A percentile compares a stretch with the other conserved stretches of the same genome.
Conservation (phyloP, 225 moss, liverwort and hornwort species). For the Ulota crispa region DNA sequence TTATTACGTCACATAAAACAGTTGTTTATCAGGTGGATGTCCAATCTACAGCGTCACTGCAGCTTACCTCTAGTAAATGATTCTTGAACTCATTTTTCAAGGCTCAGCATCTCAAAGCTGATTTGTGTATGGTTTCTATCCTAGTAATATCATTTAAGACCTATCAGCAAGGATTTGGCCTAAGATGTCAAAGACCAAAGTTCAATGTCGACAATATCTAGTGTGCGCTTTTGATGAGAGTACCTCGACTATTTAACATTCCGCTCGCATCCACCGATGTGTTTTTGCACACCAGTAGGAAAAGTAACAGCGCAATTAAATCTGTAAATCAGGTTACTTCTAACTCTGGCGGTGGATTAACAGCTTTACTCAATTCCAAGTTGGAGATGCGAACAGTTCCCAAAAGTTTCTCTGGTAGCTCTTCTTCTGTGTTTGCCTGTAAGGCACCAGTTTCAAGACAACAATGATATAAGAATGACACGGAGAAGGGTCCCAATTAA, state of each 20-base stretch:
- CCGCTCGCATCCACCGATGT: not conserved
- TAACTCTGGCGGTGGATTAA: constrained; percentile 45
- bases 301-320: not conserved
- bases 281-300: constrained; percentile 3
- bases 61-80: not conserved
- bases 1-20: not conserved
- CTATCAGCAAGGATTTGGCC: constrained; percentile 5
- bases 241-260: constrained; percentile 19
- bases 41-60: constrained; percentile 15
- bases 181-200: not conserved
- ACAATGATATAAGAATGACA: not conserved
- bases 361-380: constrained; percentile 75
- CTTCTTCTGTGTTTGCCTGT: constrained; percentile 93
- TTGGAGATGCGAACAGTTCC: constrained; percentile 76
- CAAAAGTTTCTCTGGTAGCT: constrained; percentile 87
- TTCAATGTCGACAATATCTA: constrained; percentile 2
- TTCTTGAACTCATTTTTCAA: not conserved
- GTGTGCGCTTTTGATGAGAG: not conserved
- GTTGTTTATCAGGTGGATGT: not conserved
- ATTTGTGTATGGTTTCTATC: not conserved
- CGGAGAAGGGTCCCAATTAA: not conserved
- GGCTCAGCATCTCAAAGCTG: constrained; percentile 7
- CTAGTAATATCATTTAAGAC: not conserved
- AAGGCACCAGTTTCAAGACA: constrained; percentile 12
- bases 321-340: not conserved